Conservation (phyloP, 2,329 filamentous ascomycete genomes). For the Alternaria triticimaculans region DNA sequence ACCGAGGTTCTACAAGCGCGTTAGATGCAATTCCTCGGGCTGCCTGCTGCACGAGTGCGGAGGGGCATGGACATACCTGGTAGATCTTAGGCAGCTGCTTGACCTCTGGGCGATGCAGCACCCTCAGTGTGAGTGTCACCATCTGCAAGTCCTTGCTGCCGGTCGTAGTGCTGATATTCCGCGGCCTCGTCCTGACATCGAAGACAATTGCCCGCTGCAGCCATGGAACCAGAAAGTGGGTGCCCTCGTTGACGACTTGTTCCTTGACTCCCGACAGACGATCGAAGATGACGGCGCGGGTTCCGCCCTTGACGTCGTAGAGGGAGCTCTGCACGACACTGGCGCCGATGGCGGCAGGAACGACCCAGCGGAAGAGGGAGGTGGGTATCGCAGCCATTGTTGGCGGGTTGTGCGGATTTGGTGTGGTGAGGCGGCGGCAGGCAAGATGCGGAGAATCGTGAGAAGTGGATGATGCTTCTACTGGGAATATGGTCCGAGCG, state of each 20-base stretch:
- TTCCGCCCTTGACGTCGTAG: slow-evolving; percentile 96
- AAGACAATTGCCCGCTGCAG: slow-evolving; percentile 93
- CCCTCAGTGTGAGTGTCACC: slow-evolving; percentile 96
- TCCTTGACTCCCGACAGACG: slow-evolving; percentile 91
- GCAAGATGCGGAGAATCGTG: slow-evolving; percentile 21
- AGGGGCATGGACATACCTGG: slow-evolving; percentile 70
- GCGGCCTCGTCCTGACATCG: slow-evolving; percentile 95
- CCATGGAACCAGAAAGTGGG: slow-evolving; percentile 96
- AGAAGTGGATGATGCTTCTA: slow-evolving; percentile 17
- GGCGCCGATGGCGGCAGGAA: slow-evolving; percentile 75
- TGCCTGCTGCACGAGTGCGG: no score
- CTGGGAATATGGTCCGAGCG: slow-evolving; percentile 14
- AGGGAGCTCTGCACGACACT: slow-evolving; percentile 77
- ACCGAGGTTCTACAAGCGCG: slow-evolving; percentile 77
- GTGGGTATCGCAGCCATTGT: slow-evolving; percentile 44
- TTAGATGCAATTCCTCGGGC: background rate
- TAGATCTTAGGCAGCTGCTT: slow-evolving; percentile 95
- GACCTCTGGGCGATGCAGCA: slow-evolving; percentile 93
- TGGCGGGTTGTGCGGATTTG: slow-evolving; percentile 32
- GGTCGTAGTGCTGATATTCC: slow-evolving; percentile 96
- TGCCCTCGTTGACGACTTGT: slow-evolving; percentile 90
- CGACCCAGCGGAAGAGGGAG: slow-evolving; percentile 60
- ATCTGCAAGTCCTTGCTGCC: slow-evolving; percentile 99
- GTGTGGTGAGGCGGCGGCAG: slow-evolving; percentile 24
- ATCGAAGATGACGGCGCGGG: slow-evolving; percentile 97